Percentiles rank a stretch among this genome's conserved stretches.
phyloP scores from a whole-genome alignment of 257 asterid genomes.

The Solanum ossicruentum region DNA sequence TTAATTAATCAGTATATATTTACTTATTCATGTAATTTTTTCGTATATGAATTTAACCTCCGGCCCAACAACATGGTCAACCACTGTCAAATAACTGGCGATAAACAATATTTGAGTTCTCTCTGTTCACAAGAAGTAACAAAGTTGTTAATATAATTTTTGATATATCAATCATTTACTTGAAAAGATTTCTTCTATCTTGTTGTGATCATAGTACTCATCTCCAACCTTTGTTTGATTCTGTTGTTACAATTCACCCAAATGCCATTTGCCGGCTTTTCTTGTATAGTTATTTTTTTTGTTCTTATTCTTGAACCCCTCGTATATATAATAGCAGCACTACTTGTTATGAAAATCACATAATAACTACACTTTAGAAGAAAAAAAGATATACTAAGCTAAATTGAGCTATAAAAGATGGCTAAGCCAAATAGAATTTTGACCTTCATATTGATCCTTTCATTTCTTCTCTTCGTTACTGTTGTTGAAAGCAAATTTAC shows the following conservation, averaged over 20 bases:
- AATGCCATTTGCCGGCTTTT: not conserved
- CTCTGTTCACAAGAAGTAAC: not conserved
- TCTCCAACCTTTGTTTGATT: not conserved
- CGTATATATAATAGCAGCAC: not conserved
- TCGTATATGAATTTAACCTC: too few relatives aligned
- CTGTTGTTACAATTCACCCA: not conserved
- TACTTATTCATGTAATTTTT: too few relatives aligned
- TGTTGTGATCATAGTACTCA: not conserved
- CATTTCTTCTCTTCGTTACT: conserved; percentile 7
- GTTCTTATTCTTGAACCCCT: not conserved
- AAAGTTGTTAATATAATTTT: not conserved
- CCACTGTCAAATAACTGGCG: too few relatives aligned
- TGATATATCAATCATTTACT: not conserved
- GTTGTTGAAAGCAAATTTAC: not conserved
- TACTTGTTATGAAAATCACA: not conserved
- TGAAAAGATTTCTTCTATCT: not conserved
- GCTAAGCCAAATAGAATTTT: conserved; percentile 7
- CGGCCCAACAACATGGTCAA: too few relatives aligned
- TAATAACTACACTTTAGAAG: not conserved
- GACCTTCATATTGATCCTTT: not conserved
- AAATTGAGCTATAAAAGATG: conserved; percentile 5
- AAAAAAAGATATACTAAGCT: not conserved
- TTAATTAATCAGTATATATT: too few relatives aligned
- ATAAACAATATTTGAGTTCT: too few relatives aligned
- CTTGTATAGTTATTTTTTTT: not conserved